Conservation (phyloP, 345 rosid species). For the Camelina neglecta region DNA sequence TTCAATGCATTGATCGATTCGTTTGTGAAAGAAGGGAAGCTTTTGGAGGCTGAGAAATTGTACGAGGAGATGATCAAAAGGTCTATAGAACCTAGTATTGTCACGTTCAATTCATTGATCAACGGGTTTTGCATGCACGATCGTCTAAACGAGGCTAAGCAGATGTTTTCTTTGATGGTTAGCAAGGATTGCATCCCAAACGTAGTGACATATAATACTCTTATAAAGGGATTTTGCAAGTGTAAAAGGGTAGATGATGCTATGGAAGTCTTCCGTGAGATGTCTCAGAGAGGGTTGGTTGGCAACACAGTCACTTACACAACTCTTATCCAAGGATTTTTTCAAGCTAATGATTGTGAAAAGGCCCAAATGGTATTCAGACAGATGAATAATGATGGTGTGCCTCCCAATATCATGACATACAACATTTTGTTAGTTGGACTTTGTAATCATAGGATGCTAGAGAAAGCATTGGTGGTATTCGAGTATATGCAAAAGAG, state of each 20-base stretch:
- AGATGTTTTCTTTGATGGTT: slow-evolving; percentile 9
- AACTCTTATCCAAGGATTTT: background rate
- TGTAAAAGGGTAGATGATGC: slow-evolving; percentile 33
- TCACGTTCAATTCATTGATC: background rate
- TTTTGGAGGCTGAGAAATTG: background rate
- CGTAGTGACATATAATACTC: slow-evolving; percentile 17
- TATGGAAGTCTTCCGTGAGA: slow-evolving; percentile 3
- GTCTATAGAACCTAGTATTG: background rate
- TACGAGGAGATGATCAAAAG: background rate
- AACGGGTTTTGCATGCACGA: background rate
- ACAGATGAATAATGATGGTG: background rate
- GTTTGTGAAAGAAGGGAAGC: slow-evolving; percentile 5
- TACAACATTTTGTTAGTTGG: background rate
- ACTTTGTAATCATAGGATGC: background rate
- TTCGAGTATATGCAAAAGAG: background rate
- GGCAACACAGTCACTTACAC: background rate
- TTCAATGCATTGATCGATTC: background rate
- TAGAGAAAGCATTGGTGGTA: background rate
- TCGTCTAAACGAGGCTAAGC: slow-evolving; percentile 1
- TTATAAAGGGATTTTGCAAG: slow-evolving; percentile 41
- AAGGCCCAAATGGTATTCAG: background rate
- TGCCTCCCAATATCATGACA: fast-evolving
- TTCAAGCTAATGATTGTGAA: background rate
- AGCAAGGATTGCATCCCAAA: slow-evolving; percentile 4
- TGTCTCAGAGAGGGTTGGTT: background rate